A percentile compares a stretch with the other conserved stretches of the same genome.
phyloP scores from a whole-genome alignment of 805 yeast species.

The Suhomyces sp. region DNA sequence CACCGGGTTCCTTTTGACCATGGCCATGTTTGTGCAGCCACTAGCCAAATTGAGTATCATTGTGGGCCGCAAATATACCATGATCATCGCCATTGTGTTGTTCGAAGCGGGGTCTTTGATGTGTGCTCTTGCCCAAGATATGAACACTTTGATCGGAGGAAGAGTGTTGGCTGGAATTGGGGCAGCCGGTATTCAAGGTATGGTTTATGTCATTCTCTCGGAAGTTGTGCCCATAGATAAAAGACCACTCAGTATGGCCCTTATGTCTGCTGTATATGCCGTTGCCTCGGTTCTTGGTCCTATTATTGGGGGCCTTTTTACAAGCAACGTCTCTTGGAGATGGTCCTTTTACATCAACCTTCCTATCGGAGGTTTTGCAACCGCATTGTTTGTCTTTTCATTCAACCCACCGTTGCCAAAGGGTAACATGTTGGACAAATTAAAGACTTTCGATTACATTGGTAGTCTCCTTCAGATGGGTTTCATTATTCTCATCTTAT shows the following conservation, averaged over 20 bases:
- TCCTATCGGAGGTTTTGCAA: conserved; percentile 24
- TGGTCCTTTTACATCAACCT: conserved; percentile 29
- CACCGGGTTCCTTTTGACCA: conserved; percentile 36
- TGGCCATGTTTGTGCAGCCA: conserved; percentile 33
- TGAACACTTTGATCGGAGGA: conserved; percentile 43
- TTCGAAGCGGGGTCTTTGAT: conserved; percentile 38
- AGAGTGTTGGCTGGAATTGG: conserved; percentile 40
- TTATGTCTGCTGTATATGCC: conserved; percentile 19
- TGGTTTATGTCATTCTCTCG: conserved; percentile 28
- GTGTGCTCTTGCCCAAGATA: conserved; percentile 35
- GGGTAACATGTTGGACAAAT: conserved; percentile 12
- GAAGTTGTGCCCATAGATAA: conserved; percentile 32
- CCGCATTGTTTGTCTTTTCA: conserved; percentile 15
- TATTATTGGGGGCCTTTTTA: conserved; percentile 26
- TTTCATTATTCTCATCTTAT: conserved; percentile 22
- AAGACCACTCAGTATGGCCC: conserved; percentile 23
- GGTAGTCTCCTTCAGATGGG: conserved; percentile 19
- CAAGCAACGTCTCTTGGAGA: conserved; percentile 25
- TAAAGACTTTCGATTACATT: conserved; percentile 19
- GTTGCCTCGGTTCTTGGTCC: conserved; percentile 28
- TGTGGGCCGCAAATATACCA: conserved; percentile 36
- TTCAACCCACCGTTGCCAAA: conserved; percentile 21
- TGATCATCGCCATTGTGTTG: conserved; percentile 23
- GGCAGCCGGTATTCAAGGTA: conserved; percentile 34
- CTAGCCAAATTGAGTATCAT: conserved; percentile 39